Conservation (phyloP, 176 grass and related monocot species). For the Hordeum marinum region DNA sequence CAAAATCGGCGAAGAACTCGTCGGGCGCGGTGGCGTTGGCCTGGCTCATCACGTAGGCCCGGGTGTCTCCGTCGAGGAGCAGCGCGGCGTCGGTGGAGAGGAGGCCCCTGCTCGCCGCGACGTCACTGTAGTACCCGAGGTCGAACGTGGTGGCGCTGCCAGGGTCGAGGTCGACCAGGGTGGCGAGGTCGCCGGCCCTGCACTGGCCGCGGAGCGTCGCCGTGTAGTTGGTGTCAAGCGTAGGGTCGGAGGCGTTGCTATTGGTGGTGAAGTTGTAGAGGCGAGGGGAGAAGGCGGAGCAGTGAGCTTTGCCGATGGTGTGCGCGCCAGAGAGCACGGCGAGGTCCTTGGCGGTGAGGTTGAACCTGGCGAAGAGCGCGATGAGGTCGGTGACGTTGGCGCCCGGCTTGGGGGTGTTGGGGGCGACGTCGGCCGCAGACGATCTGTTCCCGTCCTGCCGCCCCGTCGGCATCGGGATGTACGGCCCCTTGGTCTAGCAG, state of each 20-base stretch:
- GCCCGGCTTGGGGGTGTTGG: slow-evolving; percentile 26
- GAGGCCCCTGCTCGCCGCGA: slow-evolving; percentile 19
- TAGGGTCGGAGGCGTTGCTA: neutral
- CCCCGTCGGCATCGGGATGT: slow-evolving; percentile 28
- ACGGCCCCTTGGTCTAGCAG: slow-evolving; percentile 47
- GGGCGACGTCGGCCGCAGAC: slow-evolving; percentile 31
- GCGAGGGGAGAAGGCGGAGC: slow-evolving; percentile 35
- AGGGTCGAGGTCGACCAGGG: slow-evolving; percentile 31
- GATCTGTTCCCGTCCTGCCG: slow-evolving; percentile 54
- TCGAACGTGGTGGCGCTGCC: slow-evolving; percentile 24
- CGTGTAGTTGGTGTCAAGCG: slow-evolving; percentile 41
- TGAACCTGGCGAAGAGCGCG: slow-evolving; percentile 8
- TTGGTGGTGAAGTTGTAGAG: slow-evolving; percentile 36
- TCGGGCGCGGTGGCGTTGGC: slow-evolving; percentile 14
- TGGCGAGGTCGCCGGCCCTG: slow-evolving; percentile 12
- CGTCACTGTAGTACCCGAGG: slow-evolving; percentile 36
- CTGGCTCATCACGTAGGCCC: slow-evolving; percentile 37
- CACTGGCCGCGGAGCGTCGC: slow-evolving; percentile 9
- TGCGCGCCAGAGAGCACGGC: slow-evolving; percentile 32
- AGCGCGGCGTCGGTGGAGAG: slow-evolving; percentile 42
- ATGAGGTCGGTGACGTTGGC: slow-evolving; percentile 42
- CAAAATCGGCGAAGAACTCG: slow-evolving; percentile 44
- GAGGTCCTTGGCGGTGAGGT: slow-evolving; percentile 9
- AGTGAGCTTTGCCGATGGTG: slow-evolving; percentile 45
- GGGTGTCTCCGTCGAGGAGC: slow-evolving; percentile 18